Evolutionary conservation across 805 yeast genomes (phyloP).

Genomic region (Saccharomyces paradoxus): DNA sequence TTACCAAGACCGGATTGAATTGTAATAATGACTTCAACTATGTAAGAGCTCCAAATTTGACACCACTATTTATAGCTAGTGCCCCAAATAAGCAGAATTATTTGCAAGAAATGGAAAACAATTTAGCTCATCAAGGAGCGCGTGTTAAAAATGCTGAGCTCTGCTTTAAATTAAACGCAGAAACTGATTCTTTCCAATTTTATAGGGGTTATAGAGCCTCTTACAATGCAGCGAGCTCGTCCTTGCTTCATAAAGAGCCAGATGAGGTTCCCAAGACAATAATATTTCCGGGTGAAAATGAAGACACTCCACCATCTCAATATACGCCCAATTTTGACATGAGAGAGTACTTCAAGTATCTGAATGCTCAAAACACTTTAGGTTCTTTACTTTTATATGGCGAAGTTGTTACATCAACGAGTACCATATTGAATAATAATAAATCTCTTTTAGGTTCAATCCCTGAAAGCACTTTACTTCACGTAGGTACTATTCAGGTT

Average conservation of each 20-base stretch:
- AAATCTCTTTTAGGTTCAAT: conserved; percentile 46
- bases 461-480: conserved; percentile 24
- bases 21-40: conserved; percentile 47
- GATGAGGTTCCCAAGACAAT: conserved; percentile 50
- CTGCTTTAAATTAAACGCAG: conserved; percentile 39
- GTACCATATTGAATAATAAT: conserved; percentile 68
- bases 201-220: conserved; percentile 14
- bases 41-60: conserved; percentile 51
- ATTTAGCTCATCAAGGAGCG: conserved; percentile 4
- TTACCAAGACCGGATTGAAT: conserved; percentile 55
- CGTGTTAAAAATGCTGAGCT: conserved; percentile 32
- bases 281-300: conserved; percentile 32
- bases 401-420: conserved; percentile 87
- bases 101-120: conserved; percentile 11
- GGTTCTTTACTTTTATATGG: conserved; percentile 69
- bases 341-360: conserved; percentile 39
- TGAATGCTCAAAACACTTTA: conserved; percentile 32
- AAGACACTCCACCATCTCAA: conserved; percentile 40
- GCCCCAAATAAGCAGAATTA: conserved; percentile 6
- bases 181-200: conserved; percentile 17
- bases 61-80: conserved; percentile 51
- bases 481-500: conserved; percentile 72
- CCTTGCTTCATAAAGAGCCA: conserved; percentile 38
- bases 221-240: conserved; percentile 8
- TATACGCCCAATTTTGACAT: conserved; percentile 71